Conservation (phyloP, 106 monocot species). For the Triglochin maritima region DNA sequence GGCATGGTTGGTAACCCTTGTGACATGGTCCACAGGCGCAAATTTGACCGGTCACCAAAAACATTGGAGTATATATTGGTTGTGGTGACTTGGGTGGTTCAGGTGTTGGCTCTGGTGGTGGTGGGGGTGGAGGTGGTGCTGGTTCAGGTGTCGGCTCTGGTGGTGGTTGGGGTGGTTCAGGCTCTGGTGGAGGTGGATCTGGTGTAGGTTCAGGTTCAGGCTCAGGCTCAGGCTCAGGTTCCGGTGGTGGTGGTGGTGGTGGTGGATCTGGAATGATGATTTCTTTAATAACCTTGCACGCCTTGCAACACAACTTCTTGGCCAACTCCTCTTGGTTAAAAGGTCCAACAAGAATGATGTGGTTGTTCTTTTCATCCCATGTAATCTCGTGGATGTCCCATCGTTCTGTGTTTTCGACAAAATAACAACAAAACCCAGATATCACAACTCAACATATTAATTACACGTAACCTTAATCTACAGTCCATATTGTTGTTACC, state of each 20-base stretch:
- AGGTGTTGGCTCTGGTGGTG: conserved; percentile 3
- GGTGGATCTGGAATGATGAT: conserved; percentile 1
- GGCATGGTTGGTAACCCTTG: background rate
- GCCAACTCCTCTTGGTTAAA: conserved; percentile 8
- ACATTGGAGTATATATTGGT: background rate
- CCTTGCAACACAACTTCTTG: conserved; percentile 15
- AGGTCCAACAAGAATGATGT: conserved; percentile 8
- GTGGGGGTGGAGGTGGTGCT: background rate
- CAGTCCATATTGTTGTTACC: background rate
- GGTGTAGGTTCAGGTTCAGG: too few relatives aligned
- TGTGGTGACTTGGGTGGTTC: background rate
- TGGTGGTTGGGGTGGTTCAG: background rate
- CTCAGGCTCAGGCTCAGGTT: too few relatives aligned
- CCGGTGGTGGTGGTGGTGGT: background rate
- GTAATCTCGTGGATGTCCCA: conserved; percentile 7
- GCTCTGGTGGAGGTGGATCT: background rate
- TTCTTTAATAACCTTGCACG: conserved; percentile 12
- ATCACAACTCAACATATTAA: too few relatives aligned
- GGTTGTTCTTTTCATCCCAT: conserved; percentile 10
- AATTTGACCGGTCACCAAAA: background rate
- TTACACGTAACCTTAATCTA: background rate
- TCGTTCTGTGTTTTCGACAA: background rate
- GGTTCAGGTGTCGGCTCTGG: conserved; percentile 2
- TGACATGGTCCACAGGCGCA: background rate
- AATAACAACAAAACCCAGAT: background rate